Evolutionary conservation across 352 stramenopile genomes (phyloP), one percentile per base, ranked within the genome.

Genomic region (Globisporangium polare): DNA sequence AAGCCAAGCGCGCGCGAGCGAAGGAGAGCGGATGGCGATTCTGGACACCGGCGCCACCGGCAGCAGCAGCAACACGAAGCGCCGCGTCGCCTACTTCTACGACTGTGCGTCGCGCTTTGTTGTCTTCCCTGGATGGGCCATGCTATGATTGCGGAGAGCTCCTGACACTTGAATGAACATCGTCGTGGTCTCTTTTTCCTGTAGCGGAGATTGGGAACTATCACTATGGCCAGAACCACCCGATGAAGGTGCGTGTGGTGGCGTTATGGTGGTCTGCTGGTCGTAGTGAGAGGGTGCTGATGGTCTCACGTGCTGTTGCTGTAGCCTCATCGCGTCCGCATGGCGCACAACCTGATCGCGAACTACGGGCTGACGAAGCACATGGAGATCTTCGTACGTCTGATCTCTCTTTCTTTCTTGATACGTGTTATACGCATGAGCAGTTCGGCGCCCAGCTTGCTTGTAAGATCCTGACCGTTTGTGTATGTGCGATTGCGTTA

Each of bases 331-430:
- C 97, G 98, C 49, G 89, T 99, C 56, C 93, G 96, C 62, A 99
- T 99, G 96, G 98, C 97, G 41, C 97, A 99, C 83, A 98, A 99
- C 77, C 88, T 99, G 62, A 97, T 99, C 58, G 94, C 98, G 20
- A 99, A 99, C 73, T 99, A 99, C 75, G 97, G 96, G 22, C 83
- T 99, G 26, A 99, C 98, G 73, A 96, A 97, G 74, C 88, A 99
- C 82, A 99, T 99, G 97, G 95, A 99, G 75, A 95, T 99, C 60
- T 99, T 98, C 53, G 88, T 96, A 87, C 67, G 87, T 88, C 41
- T 24, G 63, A 20, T 52, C 43, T 41, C 15, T n/a, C 20, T 42
- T 52, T 37, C 59, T 47, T 35, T 17, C 8, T 53, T 27, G 6
- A 5, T 46, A 18, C 20, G 13, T 37, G 18, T 46, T 46, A 17